Percentiles rank a stretch among this genome's conserved stretches.
These are phyloP conservation scores for Sporopachydermia quercuum DNA, from an alignment of 805 yeast genomes.

Conservation along the genomic window DNA sequence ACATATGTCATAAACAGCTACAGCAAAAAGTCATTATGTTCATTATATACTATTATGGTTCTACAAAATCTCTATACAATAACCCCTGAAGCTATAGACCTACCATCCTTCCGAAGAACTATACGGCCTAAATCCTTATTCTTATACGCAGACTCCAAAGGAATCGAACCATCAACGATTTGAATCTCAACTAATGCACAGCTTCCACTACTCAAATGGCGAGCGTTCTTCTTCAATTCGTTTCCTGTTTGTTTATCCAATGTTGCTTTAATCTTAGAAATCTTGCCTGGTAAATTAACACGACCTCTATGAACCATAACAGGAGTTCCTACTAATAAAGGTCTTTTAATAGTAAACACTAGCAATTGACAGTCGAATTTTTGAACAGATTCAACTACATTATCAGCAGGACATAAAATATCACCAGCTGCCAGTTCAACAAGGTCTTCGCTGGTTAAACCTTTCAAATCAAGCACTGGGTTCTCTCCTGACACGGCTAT, in stretches of 20 bases:
- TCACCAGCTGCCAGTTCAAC: conserved; percentile 52
- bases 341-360: conserved; percentile 54
- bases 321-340: conserved; percentile 68
- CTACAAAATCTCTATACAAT: no score
- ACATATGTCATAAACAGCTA: no score
- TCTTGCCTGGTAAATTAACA: conserved; percentile 52
- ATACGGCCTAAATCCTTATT: conserved; percentile 46
- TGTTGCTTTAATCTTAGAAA: conserved; percentile 29
- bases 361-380: conserved; percentile 40
- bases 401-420: conserved; percentile 35
- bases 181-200: conserved; percentile 43
- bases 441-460: conserved; percentile 12
- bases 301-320: conserved; percentile 67
- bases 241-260: conserved; percentile 18
- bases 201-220: conserved; percentile 47
- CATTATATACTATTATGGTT: no score
- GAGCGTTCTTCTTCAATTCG: conserved; percentile 25
- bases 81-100: conserved; percentile 52
- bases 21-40: no score
- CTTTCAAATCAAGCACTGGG: conserved; percentile 28
- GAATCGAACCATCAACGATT: conserved; percentile 31
- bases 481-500: conserved; percentile 41
- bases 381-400: conserved; percentile 30
- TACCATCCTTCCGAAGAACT: conserved; percentile 55
- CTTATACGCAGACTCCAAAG: conserved; percentile 33